Conservation (phyloP, 1,139 yeast species). For the Taphrina betulina region DNA sequence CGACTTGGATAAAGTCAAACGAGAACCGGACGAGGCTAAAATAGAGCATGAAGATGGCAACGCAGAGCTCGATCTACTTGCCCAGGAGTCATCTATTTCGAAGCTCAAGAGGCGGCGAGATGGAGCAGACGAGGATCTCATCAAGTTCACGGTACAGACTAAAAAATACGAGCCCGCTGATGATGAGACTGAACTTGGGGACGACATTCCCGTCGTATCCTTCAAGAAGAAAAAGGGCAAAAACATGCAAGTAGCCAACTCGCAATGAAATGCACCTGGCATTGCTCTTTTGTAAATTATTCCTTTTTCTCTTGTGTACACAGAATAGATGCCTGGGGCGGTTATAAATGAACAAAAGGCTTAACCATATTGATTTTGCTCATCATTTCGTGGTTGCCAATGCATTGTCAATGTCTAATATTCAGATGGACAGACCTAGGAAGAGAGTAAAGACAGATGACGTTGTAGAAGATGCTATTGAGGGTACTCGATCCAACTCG, state of each 20-base stretch:
- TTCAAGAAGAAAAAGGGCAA: slow-evolving; percentile 25
- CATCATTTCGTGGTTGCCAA: no score
- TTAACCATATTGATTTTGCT: no score
- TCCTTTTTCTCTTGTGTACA: no score
- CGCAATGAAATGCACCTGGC: neutral
- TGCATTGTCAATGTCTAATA: no score
- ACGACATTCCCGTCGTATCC: slow-evolving; percentile 2
- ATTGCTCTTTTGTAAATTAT: no score
- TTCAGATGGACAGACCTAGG: no score
- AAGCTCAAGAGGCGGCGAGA: slow-evolving; percentile 19
- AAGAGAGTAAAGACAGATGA: no score
- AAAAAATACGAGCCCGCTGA: neutral
- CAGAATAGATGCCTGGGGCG: no score
- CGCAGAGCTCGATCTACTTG: neutral
- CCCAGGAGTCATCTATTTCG: neutral
- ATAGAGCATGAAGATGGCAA: neutral
- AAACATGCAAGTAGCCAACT: neutral
- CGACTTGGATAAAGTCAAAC: neutral
- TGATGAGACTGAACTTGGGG: slow-evolving; percentile 5
- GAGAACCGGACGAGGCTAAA: neutral
- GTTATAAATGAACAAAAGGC: no score
- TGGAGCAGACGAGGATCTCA: slow-evolving; percentile 19
- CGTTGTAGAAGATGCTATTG: no score
- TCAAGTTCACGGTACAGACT: slow-evolving; percentile 18
- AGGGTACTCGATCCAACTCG: no score